phyloP scores from a whole-genome alignment of 2,329 filamentous ascomycete species.

The Aspergillus intermedius region DNA sequence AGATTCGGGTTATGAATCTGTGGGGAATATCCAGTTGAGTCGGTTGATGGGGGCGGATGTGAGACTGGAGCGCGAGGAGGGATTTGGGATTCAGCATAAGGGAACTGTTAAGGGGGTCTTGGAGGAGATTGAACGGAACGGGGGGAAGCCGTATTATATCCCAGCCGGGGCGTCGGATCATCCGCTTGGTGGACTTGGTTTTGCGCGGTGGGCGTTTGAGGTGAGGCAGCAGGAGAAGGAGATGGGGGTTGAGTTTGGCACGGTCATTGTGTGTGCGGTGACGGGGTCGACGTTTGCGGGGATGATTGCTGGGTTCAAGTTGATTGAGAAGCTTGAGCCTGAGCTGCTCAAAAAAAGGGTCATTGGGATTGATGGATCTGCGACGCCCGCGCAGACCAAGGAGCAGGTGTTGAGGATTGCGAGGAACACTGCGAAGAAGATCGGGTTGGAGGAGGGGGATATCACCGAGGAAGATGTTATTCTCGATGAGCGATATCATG shows the following conservation, averaged over 20 bases:
- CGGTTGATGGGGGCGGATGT: conserved; percentile 62
- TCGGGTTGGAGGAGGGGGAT: conserved; percentile 55
- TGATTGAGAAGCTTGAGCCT: conserved; percentile 46
- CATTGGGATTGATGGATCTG: conserved; percentile 61
- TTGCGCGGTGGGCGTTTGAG: conserved; percentile 65
- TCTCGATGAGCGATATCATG: conserved; percentile 61
- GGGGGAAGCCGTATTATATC: conserved; percentile 63
- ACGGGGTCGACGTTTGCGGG: conserved; percentile 66
- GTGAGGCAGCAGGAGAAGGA: conserved; percentile 57
- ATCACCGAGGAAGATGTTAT: conserved; percentile 58
- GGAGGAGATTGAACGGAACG: conserved; percentile 46
- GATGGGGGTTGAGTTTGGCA: conserved; percentile 60
- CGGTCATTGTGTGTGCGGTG: conserved; percentile 62
- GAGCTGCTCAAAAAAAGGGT: conserved; percentile 45
- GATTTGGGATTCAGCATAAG: conserved; percentile 65
- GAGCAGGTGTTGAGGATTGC: conserved; percentile 63
- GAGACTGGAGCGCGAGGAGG: conserved; percentile 52
- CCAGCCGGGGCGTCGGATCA: conserved; percentile 66
- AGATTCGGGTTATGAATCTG: conserved; percentile 54
- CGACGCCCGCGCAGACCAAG: conserved; percentile 55
- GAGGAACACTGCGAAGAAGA: conserved; percentile 54
- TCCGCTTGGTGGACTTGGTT: conserved; percentile 62
- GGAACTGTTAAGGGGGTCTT: conserved; percentile 50
- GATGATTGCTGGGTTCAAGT: conserved; percentile 66
- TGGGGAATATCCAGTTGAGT: conserved; percentile 66